These are phyloP conservation scores for Apiospora phragmitis DNA, from an alignment of 2,329 filamentous ascomycete species.

Conservation along the genomic window DNA sequence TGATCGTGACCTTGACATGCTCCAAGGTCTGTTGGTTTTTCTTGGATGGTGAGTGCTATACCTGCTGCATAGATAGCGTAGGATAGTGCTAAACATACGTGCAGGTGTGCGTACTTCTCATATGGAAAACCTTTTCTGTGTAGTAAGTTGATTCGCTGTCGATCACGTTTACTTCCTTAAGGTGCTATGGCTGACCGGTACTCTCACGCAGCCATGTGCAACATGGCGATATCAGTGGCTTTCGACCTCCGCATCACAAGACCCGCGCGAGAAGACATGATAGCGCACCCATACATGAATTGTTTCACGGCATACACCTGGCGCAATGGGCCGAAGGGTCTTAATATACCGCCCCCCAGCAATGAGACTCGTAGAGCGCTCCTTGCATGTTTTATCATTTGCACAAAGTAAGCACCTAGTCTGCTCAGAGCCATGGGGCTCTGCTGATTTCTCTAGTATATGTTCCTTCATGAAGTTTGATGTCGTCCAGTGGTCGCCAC, in stretches of 20 bases:
- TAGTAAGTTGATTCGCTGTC: background rate
- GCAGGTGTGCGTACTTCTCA: conserved; percentile 35
- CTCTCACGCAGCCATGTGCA: conserved; percentile 32
- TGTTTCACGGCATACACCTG: conserved; percentile 19
- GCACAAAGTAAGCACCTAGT: conserved; percentile 9
- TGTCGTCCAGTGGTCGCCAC: conserved; percentile 50
- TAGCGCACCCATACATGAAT: conserved; percentile 22
- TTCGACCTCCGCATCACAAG: conserved; percentile 48
- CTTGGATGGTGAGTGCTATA: conserved; percentile 43
- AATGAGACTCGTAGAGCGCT: conserved; percentile 23
- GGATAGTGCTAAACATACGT: background rate
- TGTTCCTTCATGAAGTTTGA: conserved; percentile 27
- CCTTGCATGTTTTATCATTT: conserved; percentile 18
- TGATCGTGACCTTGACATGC: conserved; percentile 52
- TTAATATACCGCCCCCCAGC: conserved; percentile 14
- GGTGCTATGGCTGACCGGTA: background rate
- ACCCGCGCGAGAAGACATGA: conserved; percentile 14
- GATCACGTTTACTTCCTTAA: background rate
- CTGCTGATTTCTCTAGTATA: conserved; percentile 15
- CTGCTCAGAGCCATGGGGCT: too few species aligned
- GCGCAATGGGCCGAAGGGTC: conserved; percentile 22
- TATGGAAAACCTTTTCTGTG: conserved; percentile 44
- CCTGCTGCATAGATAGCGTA: background rate
- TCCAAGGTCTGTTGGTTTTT: conserved; percentile 49
- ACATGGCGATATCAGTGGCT: conserved; percentile 43